A percentile compares a stretch with the other conserved stretches of the same genome.
phyloP scores from a whole-genome alignment of 495 filamentous ascomycete species.

The Cercophora scortea region DNA sequence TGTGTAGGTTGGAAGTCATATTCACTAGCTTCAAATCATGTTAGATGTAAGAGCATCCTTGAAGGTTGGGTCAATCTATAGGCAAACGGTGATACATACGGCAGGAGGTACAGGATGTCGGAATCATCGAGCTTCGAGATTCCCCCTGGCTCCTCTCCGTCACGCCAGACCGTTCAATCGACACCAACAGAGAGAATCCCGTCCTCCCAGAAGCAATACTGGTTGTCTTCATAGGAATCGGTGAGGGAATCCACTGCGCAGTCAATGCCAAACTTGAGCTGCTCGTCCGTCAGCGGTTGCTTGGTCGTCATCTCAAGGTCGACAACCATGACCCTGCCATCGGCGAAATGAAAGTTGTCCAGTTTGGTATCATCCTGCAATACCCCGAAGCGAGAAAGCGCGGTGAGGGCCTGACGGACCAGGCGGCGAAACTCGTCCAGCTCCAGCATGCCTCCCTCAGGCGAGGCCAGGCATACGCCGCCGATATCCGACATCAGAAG shows the following conservation, averaged over 20 bases:
- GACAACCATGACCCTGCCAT: conserved; percentile 7
- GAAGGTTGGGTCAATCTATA: neutral
- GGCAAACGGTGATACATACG: neutral
- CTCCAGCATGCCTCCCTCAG: conserved; percentile 6
- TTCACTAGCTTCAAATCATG: conserved; percentile 18
- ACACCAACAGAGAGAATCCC: conserved; percentile 7
- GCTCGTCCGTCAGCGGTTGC: conserved; percentile 1
- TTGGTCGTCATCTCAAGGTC: conserved; percentile 7
- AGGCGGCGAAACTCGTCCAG: conserved; percentile 5
- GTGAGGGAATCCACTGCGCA: conserved; percentile 5
- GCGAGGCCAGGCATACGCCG: conserved; percentile 1
- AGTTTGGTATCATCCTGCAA: conserved; percentile 7
- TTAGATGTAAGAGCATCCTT: neutral
- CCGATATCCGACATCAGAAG: conserved; percentile 10
- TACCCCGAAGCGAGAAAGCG: conserved; percentile 2
- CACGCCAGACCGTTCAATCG: conserved; percentile 1
- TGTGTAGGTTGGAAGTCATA: too few relatives aligned
- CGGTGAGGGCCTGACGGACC: conserved; percentile 2
- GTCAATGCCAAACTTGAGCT: conserved; percentile 3
- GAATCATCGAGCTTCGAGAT: neutral
- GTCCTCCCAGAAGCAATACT: conserved; percentile 10
- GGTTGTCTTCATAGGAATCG: conserved; percentile 4
- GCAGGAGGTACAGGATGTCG: neutral
- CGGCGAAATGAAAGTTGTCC: conserved; percentile 9
- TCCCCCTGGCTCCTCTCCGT: neutral